Evolutionary conservation across 2,329 filamentous ascomycete genomes (phyloP), one percentile per base, ranked within the genome.

Genomic region (Stagonosporopsis chrysanthemi): DNA sequence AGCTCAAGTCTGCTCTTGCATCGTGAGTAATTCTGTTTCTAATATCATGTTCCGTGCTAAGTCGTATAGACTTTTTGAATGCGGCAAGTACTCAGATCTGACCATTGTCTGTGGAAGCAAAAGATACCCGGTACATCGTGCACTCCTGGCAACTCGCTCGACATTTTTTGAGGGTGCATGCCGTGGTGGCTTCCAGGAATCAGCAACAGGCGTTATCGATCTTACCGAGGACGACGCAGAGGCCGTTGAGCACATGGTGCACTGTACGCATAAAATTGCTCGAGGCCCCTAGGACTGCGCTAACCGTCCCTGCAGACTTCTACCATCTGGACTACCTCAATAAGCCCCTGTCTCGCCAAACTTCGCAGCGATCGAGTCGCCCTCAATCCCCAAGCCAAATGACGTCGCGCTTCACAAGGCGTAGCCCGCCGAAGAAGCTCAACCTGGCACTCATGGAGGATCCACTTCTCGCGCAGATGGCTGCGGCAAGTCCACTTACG

Each of bases 91-190:
- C 67, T 80, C 79, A 53, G 81, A 83, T 69, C 74, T 83, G 61
- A 82, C 78, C 45, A 76, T 83, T 66, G 72, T 72, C 47, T 81
- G 78, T 73, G 78, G 79, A 56, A 67, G 69, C 56, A 76, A 75
- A 71, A 77, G 75, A 74, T 82, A 80, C 72, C 71, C 69, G 26
- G 80, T 81, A 11, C 81, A 83, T 65, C 76, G 77, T 61, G 79
- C 78, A 6, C 77, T 82, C 40, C 68, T 83, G 44, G 82, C 80
- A 68, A 80, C 80, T 35, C 72, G 81, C 44, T 81, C 79, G 35
- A 75, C 74, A 22, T 83, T 83, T 69, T 80, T 81, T 61, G 73
- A 75, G 39, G 78, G 76, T 36, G 73, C 77, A 29, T 76, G 76
- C 60, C 71, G 75, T 56, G 71, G 71, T 49, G 68, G 73, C 23